These are phyloP conservation scores for Rhodomyrtus psidioides DNA, from an alignment of 441 rosid species.

Conservation along the genomic window DNA sequence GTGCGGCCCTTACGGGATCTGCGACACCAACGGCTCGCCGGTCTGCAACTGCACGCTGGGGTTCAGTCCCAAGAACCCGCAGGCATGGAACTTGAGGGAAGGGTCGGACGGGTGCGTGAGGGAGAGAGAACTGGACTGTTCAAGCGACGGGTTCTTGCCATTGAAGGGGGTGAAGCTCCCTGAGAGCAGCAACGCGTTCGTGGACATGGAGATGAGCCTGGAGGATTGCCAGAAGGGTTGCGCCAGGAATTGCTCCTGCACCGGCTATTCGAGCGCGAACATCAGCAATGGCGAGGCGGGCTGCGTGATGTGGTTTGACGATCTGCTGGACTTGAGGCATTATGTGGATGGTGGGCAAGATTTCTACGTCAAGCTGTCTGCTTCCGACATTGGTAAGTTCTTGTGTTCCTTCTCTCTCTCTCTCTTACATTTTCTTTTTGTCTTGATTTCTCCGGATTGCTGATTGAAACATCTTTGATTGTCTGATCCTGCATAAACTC, in stretches of 20 bases:
- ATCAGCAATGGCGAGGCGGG: constrained; percentile 46
- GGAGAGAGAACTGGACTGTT: constrained; percentile 35
- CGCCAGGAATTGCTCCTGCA: constrained; percentile 52
- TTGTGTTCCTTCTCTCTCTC: not conserved
- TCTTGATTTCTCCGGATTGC: constrained; percentile 19
- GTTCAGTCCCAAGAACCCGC: constrained; percentile 41
- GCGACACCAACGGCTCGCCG: constrained; percentile 60
- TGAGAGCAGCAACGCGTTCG: constrained; percentile 32
- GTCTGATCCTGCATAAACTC: not conserved
- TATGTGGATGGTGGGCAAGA: constrained; percentile 44
- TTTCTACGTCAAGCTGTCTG: constrained; percentile 44
- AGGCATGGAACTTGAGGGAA: constrained; percentile 56
- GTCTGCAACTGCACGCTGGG: constrained; percentile 64
- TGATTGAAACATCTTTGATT: not conserved
- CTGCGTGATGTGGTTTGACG: constrained; percentile 61
- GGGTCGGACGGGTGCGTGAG: constrained; percentile 67
- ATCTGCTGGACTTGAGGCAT: constrained; percentile 43
- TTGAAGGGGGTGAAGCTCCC: constrained; percentile 61
- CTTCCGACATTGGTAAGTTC: constrained; percentile 46
- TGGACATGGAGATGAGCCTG: constrained; percentile 30
- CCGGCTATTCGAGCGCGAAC: constrained; percentile 47
- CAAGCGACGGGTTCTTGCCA: constrained; percentile 39
- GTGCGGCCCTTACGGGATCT: constrained; percentile 58
- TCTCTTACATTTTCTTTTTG: constrained; percentile 4
- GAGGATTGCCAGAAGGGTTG: constrained; percentile 50